phyloP scores from a whole-genome alignment of 1,139 yeast species.

The Meyerozyma elateridarum region DNA sequence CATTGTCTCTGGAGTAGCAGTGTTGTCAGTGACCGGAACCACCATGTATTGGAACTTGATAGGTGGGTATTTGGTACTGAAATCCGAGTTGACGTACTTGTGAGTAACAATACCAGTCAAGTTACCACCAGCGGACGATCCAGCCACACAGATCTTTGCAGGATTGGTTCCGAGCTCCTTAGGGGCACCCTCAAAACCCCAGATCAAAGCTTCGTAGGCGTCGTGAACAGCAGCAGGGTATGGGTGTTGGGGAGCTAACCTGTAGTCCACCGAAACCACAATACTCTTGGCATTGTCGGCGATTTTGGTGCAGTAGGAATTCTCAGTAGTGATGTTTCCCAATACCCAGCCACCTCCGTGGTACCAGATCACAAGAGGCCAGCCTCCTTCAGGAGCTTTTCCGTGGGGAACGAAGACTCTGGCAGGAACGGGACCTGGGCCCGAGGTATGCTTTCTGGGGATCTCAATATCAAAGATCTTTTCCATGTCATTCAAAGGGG shows the following conservation, averaged over 20 bases:
- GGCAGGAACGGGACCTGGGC: conserved; percentile 25
- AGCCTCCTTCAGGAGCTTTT: conserved; percentile 33
- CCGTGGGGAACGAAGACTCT: conserved; percentile 39
- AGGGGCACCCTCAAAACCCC: conserved; percentile 18
- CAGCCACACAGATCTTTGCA: conserved; percentile 37
- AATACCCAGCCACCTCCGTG: conserved; percentile 52
- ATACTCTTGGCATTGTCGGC: conserved; percentile 33
- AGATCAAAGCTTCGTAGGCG: conserved; percentile 30
- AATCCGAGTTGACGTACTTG: conserved; percentile 26
- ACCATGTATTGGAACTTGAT: conserved; percentile 38
- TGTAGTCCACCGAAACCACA: conserved; percentile 38
- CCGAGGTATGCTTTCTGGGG: conserved; percentile 29
- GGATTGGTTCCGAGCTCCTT: conserved; percentile 24
- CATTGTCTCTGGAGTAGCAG: conserved; percentile 35
- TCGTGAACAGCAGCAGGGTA: conserved; percentile 49
- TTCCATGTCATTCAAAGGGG: conserved; percentile 24
- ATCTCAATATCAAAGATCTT: conserved; percentile 29
- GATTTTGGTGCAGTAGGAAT: conserved; percentile 40
- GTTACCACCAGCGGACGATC: conserved; percentile 49
- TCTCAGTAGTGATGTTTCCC: conserved; percentile 43
- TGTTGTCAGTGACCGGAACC: conserved; percentile 48
- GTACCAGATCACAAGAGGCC: conserved; percentile 44
- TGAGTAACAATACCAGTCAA: conserved; percentile 40
- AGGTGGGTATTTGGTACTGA: conserved; percentile 27
- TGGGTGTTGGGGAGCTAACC: conserved; percentile 48